Base-by-base conservation (phyloP, 2,329 filamentous ascomycete genomes). In the Chaetoscypha palmicola region DNA sequence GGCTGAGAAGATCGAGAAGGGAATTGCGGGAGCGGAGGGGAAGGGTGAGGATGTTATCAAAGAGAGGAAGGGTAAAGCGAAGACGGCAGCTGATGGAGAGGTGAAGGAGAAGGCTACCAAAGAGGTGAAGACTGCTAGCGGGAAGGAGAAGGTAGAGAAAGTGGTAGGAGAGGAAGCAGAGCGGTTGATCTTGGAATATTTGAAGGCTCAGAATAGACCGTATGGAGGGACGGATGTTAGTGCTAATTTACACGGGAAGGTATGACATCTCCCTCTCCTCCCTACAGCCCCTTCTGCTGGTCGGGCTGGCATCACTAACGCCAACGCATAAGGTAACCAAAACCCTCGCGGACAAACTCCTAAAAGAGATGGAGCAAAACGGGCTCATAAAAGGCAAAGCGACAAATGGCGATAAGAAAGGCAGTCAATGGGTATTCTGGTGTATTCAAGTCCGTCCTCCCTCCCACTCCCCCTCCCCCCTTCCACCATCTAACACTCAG, bases 311-410 rank as follows among this genome's bases (percentile, higher is more conserved):
- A n/a, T n/a, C n/a, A n/a, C n/a, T n/a, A n/a, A n/a, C n/a, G n/a
- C n/a, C n/a, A n/a, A n/a, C n/a, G n/a, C n/a, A n/a, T n/a, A n/a
- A 62, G 59, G 46, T 58, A 14, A 55, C 48, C 5, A 49, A 57
- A 72, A 75, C 76, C 10, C 68, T 75, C 33, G 71, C 78, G 19
- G 70, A 71, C 21, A 84, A 82, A 61, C 58, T 76, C 23, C 64
- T 84, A 24, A 80, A 78, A 54, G 78, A 82, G 47, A 65, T 84
- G 59, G 72, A 78, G 47, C 76, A 81, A 52, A 69, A 68, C 32
- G 73, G 73, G 9, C 63, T 76, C 52, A 75, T 84, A 32, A 75
- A 76, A 54, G 76, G 73, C 38, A 73, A 62, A 33, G 56, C 57
- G 0, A 58, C 57, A 1, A 59, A 60, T 43, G 56, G 54, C 2